phyloP scores from a whole-genome alignment of 2,329 filamentous ascomycete genomes.

The Trichoderma arundinaceum region DNA sequence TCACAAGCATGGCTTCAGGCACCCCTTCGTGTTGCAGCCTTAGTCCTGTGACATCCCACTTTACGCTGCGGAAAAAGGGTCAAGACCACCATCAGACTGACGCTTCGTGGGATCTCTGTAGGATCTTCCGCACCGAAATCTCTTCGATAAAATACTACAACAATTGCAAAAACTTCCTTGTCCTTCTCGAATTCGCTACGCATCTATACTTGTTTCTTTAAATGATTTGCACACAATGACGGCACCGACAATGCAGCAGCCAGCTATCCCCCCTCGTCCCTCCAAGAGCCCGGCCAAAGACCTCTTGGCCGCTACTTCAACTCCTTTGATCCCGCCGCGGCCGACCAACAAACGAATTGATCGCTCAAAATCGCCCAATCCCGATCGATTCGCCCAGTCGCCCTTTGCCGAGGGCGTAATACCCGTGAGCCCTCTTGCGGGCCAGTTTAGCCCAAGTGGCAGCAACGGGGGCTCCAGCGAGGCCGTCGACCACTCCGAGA shows the following conservation, averaged over 20 bases:
- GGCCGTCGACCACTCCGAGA: conserved; percentile 67
- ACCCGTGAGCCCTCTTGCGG: conserved; percentile 51
- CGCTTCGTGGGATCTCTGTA: background rate
- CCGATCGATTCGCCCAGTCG: conserved; percentile 81
- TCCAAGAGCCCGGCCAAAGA: conserved; percentile 56
- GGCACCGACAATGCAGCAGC: conserved; percentile 56
- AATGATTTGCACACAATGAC: conserved; percentile 49
- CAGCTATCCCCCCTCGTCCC: conserved; percentile 64
- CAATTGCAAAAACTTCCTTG: background rate
- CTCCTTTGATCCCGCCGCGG: conserved; percentile 79
- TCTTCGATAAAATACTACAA: background rate
- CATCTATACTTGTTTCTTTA: conserved; percentile 1
- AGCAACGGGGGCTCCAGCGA: conserved; percentile 46
- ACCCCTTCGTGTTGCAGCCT: conserved; percentile 27
- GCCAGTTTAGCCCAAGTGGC: conserved; percentile 46
- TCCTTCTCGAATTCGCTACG: background rate
- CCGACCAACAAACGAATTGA: conserved; percentile 72
- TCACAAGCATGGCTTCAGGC: background rate
- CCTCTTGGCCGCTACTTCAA: conserved; percentile 41
- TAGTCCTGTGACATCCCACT: conserved; percentile 28
- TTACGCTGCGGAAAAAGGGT: conserved; percentile 3
- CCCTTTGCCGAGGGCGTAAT: conserved; percentile 77
- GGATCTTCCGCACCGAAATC: background rate
- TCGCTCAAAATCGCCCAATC: conserved; percentile 77
- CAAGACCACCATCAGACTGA: conserved; percentile 9